Percentiles rank a stretch among this genome's conserved stretches.
Conservation (phyloP, 2,329 filamentous ascomycete genomes). For the Boeremia lycopersici region DNA sequence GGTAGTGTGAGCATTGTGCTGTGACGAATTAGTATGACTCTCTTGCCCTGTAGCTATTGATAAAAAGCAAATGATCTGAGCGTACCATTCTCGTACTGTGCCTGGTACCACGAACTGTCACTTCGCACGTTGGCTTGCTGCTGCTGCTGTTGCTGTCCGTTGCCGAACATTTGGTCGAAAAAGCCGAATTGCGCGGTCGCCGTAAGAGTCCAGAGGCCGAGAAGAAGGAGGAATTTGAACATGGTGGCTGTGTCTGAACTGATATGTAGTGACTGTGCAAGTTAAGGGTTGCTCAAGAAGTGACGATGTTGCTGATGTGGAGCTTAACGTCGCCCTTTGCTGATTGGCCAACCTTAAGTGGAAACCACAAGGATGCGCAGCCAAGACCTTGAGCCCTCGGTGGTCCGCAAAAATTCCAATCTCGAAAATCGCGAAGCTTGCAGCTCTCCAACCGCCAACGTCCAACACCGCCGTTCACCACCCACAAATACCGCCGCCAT, state of each 20-base stretch:
- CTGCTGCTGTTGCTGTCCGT: constrained; percentile 62
- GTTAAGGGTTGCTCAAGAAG: not conserved
- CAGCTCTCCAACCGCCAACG: constrained; percentile 1
- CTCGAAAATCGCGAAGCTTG: constrained; percentile 19
- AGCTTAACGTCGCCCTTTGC: constrained; percentile 3
- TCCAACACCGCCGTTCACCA: not conserved
- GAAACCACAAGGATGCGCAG: not conserved
- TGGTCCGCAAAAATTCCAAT: constrained; percentile 32
- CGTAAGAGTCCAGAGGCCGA: constrained; percentile 63
- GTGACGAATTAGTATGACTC: constrained; percentile 9
- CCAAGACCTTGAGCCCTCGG: constrained; percentile 13
- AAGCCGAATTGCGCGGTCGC: constrained; percentile 88
- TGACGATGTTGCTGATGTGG: constrained; percentile 26
- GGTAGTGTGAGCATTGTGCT: constrained; percentile 91
- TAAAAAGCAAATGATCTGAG: not conserved
- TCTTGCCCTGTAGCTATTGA: too few relatives aligned
- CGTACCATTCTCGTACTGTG: constrained; percentile 71
- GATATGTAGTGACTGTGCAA: not conserved
- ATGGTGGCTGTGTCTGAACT: not conserved
- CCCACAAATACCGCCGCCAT: constrained; percentile 48
- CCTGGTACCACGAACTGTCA: constrained; percentile 80
- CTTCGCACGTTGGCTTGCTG: constrained; percentile 79
- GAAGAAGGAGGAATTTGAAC: constrained; percentile 36
- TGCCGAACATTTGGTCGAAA: constrained; percentile 96
- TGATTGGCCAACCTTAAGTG: not conserved